Evolutionary conservation across 257 asterid genomes (phyloP).

Genomic region (Paraleonurus japonicus): DNA sequence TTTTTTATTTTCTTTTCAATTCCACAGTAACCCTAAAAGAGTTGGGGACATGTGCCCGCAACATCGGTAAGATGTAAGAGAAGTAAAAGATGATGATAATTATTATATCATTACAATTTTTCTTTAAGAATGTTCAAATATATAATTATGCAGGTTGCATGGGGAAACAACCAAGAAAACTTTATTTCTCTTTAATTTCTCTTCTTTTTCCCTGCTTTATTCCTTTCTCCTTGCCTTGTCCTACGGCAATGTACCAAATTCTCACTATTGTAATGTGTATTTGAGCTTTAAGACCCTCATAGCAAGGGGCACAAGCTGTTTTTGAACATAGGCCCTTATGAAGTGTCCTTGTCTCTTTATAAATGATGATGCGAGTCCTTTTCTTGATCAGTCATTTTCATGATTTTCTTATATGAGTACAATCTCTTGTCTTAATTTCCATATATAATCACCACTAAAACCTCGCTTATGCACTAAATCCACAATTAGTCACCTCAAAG

Average conservation of each 20-base stretch:
- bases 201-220: conserved; percentile 32
- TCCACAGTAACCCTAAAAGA: conserved; percentile 12
- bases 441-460: too few species aligned
- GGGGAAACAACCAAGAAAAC: conserved; percentile 47
- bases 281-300: conserved; percentile 49
- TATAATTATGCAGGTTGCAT: conserved; percentile 57
- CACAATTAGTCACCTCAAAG: not conserved
- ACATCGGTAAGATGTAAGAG: conserved; percentile 52
- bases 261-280: conserved; percentile 41
- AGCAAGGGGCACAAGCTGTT: conserved; percentile 31
- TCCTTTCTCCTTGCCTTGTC: conserved; percentile 42
- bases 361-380: conserved; percentile 28
- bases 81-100: conserved; percentile 70
- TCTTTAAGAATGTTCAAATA: conserved; percentile 46
- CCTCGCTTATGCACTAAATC: not conserved
- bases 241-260: conserved; percentile 44
- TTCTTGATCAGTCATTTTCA: conserved; percentile 58
- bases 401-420: not conserved
- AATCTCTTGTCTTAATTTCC: not conserved
- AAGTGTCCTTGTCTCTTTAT: conserved; percentile 45
- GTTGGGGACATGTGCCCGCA: conserved; percentile 71
- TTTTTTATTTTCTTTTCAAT: not conserved
- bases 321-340: conserved; percentile 32
- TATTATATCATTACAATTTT: conserved; percentile 70
- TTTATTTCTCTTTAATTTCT: too few species aligned